Percentiles rank a stretch among this genome's conserved stretches.
phyloP scores from a whole-genome alignment of 768 basidiomycete genomes.

The Trametes coccinea region DNA sequence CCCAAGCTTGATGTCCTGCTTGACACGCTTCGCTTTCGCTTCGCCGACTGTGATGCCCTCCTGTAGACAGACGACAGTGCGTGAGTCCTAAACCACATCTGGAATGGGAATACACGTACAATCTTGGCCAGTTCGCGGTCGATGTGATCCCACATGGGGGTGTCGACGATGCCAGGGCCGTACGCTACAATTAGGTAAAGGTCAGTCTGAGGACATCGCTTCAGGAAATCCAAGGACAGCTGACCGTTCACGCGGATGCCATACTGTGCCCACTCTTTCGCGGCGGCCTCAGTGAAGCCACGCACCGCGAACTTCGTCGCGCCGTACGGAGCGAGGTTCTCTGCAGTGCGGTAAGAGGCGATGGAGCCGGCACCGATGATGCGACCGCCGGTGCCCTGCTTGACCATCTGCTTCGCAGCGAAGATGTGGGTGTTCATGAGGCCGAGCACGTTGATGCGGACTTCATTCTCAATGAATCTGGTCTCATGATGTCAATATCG shows the following conservation, averaged over 20 bases:
- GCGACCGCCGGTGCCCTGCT: slow-evolving; percentile 34
- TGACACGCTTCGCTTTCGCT: slow-evolving; percentile 32
- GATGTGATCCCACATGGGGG: slow-evolving; percentile 37
- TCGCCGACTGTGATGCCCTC: slow-evolving; percentile 31
- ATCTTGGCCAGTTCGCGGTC: slow-evolving; percentile 32
- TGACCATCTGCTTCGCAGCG: slow-evolving; percentile 37
- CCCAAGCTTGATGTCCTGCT: slow-evolving; percentile 32
- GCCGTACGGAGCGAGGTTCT: slow-evolving; percentile 34
- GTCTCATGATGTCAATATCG: too few species aligned
- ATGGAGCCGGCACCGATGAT: slow-evolving; percentile 36
- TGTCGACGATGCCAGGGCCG: slow-evolving; percentile 35
- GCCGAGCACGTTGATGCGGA: slow-evolving; percentile 31
- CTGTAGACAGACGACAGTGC: slow-evolving; percentile 8
- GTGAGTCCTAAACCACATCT: not conserved
- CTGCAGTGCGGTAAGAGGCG: slow-evolving; percentile 35
- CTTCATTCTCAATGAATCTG: slow-evolving; percentile 33
- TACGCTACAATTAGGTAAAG: slow-evolving; percentile 23
- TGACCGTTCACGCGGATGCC: slow-evolving; percentile 36
- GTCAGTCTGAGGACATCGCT: too few species aligned
- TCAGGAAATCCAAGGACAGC: not conserved
- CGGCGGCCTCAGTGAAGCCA: slow-evolving; percentile 36
- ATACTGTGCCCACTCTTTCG: slow-evolving; percentile 35
- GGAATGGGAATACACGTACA: slow-evolving; percentile 15
- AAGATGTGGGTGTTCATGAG: slow-evolving; percentile 37
- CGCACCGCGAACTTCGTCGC: slow-evolving; percentile 37